These are phyloP conservation scores for Paecilomyces variotii DNA, from an alignment of 2,329 filamentous ascomycete species.

Conservation along the genomic window DNA sequence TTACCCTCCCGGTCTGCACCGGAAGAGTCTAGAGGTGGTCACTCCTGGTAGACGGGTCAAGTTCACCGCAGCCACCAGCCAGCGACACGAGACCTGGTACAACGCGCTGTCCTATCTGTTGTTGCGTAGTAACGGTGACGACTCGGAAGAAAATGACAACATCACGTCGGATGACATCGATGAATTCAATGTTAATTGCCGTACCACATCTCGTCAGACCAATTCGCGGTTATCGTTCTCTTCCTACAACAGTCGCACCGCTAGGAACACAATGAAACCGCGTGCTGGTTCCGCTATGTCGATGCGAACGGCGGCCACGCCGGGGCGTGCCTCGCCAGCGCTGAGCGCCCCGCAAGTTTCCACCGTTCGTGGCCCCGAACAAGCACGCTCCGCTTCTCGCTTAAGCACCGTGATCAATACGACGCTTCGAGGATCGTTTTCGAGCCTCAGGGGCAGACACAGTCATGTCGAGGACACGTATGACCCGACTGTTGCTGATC, in stretches of 20 bases:
- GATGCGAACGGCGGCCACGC: conserved; percentile 27
- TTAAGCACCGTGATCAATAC: conserved; percentile 41
- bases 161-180: conserved; percentile 54
- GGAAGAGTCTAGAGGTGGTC: conserved; percentile 84
- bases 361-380: conserved; percentile 24
- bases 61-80: conserved; percentile 88
- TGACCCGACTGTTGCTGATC: conserved; percentile 34
- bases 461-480: conserved; percentile 28
- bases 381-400: conserved; percentile 38
- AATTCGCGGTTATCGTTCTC: conserved; percentile 56
- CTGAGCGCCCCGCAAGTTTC: conserved; percentile 26
- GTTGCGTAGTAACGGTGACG: conserved; percentile 58
- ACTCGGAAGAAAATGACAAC: conserved; percentile 49
- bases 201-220: conserved; percentile 48
- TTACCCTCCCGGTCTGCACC: conserved; percentile 86
- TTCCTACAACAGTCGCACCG: conserved; percentile 70
- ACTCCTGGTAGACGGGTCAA: conserved; percentile 84
- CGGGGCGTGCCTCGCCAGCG: conserved; percentile 28
- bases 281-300: conserved; percentile 32
- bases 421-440: conserved; percentile 43
- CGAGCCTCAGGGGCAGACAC: conserved; percentile 38
- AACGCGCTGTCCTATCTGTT: conserved; percentile 92
- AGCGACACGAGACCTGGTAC: conserved; percentile 97
- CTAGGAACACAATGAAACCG: conserved; percentile 56
- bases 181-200: conserved; percentile 73